Base-by-base conservation (phyloP, 441 rosid genomes). In the Euphorbia corollata region DNA sequence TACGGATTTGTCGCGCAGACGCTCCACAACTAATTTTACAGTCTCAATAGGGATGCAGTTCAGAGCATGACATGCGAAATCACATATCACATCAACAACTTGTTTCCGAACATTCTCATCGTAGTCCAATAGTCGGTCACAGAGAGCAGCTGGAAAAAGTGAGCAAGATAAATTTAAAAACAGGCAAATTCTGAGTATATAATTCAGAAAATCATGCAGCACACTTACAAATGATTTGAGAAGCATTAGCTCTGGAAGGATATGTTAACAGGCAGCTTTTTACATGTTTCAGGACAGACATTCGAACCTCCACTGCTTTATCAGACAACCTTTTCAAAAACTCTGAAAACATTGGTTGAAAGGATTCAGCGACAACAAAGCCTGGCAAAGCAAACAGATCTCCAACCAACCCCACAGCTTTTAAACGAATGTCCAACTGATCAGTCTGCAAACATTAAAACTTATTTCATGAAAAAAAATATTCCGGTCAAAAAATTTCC, bases 1-100 rank as follows among this genome's bases (percentile, higher is more conserved):
- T 85, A 96, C 99, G 70, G 97, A 86, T 89, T 92, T 96, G 79
- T 96, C 99, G 57, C 98, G 87, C 71, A 96, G 90, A 64, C 98
- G 90, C 74, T 96, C 99, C 20, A 89, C 89, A 47, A 96, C 86
- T 59, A 87, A 83, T 78, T 86, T 96, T 73, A 96, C 58, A 16
- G 94, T 86, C 76, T 86, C 97, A 64, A 78, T 75, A 19, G 99
- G 92, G 71, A 92, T 38, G 32, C 91, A 87, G 73, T 75, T 82
- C 64, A 82, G 78, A 64, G 91, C 83, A 74, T 80, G 83, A 68
- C 84, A 86, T 54, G 94, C 90, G 77, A 87, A 94, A 77, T 92
- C 91, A 70, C 96, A 85, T 70, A 92, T 84, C 45, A 92, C 96
- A 69, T 85, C 88, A 83, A 92, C 98, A 67, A 92, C 98, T 85